Percentiles rank a stretch among this genome's conserved stretches.
These are phyloP conservation scores for Diutina sp. DNA, from an alignment of 1,139 yeast genomes.

Conservation along the genomic window DNA sequence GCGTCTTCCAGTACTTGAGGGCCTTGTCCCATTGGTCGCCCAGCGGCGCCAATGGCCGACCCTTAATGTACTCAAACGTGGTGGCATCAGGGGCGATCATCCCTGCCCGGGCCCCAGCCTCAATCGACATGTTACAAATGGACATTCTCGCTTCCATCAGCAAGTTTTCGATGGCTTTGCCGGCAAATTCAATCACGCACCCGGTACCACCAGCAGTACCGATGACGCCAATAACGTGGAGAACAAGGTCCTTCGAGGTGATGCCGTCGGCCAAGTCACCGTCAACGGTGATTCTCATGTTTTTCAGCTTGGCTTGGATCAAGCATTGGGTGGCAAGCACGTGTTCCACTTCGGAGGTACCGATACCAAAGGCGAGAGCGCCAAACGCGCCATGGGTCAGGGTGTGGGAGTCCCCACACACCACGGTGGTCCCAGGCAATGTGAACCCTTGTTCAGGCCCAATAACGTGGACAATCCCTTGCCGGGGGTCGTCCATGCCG, in stretches of 20 bases:
- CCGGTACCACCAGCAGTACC: conserved; percentile 99
- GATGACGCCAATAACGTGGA: conserved; percentile 89
- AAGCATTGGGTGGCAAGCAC: conserved; percentile 95
- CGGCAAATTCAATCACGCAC: conserved; percentile 90
- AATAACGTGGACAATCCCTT: conserved; percentile 95
- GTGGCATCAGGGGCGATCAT: conserved; percentile 92
- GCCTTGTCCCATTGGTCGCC: conserved; percentile 96
- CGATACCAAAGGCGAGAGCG: conserved; percentile 95
- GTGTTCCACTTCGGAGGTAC: conserved; percentile 98
- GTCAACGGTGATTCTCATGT: conserved; percentile 78
- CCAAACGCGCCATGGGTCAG: conserved; percentile 99
- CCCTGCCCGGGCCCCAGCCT: conserved; percentile 99
- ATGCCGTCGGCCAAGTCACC: conserved; percentile 81
- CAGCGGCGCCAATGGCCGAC: conserved; percentile 88
- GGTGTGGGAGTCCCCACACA: conserved; percentile 97
- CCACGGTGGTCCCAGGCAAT: conserved; percentile 95
- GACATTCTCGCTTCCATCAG: conserved; percentile 99
- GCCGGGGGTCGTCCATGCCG: conserved; percentile 89
- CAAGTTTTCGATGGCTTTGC: conserved; percentile 78
- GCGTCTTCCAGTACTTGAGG: conserved; percentile 75
- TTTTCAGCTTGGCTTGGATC: conserved; percentile 87
- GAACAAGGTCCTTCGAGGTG: conserved; percentile 87
- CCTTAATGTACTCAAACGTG: conserved; percentile 80
- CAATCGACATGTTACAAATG: conserved; percentile 97
- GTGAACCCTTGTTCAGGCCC: conserved; percentile 99